Evolutionary conservation across 2,329 filamentous ascomycete species (phyloP).

Genomic region (Geosmithia morbida): DNA sequence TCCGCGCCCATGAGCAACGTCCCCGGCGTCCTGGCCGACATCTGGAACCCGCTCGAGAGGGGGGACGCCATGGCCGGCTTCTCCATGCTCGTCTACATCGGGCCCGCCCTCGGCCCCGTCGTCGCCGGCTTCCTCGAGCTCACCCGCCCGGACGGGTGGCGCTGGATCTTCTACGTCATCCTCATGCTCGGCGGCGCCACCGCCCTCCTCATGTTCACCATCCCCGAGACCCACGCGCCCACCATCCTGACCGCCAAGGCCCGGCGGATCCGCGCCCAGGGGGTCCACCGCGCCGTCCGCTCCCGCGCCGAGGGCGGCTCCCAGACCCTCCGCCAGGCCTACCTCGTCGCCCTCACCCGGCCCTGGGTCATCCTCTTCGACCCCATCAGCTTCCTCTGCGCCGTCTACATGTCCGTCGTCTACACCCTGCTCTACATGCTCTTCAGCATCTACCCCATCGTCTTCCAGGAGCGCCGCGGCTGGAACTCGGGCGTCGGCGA

Average conservation of each 20-base stretch:
- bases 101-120: conserved; percentile 37
- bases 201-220: conserved; percentile 33
- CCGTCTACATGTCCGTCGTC: conserved; percentile 36
- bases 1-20: conserved; percentile 32
- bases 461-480: conserved; percentile 34
- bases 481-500: conserved; percentile 39
- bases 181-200: conserved; percentile 26
- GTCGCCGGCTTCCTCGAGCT: conserved; percentile 41
- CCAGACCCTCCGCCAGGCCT: conserved; percentile 23
- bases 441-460: conserved; percentile 41
- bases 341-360: conserved; percentile 35
- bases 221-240: conserved; percentile 41
- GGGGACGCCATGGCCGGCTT: conserved; percentile 40
- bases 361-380: conserved; percentile 41
- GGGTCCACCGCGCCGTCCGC: conserved; percentile 34
- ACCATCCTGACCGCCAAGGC: conserved; percentile 39
- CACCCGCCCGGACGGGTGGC: conserved; percentile 29
- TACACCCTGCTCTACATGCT: conserved; percentile 42
- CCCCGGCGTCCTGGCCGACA: conserved; percentile 36
- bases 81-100: conserved; percentile 35
- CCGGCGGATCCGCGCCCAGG: conserved; percentile 28
- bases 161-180: conserved; percentile 35
- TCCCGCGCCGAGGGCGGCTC: conserved; percentile 28
- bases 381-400: conserved; percentile 33
- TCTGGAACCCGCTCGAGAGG: conserved; percentile 36